Evolutionary conservation across 352 stramenopile species (phyloP).

Genomic region (Globisporangium paroecandrum): DNA sequence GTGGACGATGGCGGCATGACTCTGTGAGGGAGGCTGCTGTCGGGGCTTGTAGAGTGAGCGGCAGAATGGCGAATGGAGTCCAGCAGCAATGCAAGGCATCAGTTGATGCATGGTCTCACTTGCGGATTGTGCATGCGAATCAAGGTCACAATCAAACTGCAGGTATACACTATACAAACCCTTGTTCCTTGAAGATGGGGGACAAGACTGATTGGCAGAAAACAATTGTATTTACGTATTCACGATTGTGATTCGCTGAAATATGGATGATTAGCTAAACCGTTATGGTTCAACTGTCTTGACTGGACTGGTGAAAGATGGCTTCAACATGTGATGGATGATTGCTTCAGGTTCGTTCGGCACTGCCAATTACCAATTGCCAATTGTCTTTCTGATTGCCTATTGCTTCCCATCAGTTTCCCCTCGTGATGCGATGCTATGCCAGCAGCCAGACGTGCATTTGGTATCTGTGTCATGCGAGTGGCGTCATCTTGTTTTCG

Average conservation of each 20-base stretch:
- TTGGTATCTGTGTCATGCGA: not conserved
- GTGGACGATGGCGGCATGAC: slow-evolving; percentile 39
- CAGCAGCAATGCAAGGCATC: not conserved
- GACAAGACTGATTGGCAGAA: not conserved
- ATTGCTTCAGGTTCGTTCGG: not conserved
- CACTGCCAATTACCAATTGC: not conserved
- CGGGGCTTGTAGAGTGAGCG: not conserved
- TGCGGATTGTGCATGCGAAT: not conserved
- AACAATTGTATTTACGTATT: slow-evolving; percentile 4
- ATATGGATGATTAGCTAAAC: slow-evolving; percentile 18
- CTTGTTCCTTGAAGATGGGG: slow-evolving; percentile 3
- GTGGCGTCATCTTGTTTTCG: not conserved
- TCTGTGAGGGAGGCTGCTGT: not conserved
- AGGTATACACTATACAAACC: too few relatives aligned
- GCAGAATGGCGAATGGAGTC: slow-evolving; percentile 10
- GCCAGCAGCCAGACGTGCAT: not conserved
- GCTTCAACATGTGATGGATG: too few relatives aligned
- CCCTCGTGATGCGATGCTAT: not conserved
- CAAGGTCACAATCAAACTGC: not conserved
- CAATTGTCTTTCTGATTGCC: not conserved
- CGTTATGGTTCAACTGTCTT: not conserved
- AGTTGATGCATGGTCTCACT: not conserved
- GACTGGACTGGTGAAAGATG: too few relatives aligned
- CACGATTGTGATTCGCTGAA: slow-evolving; percentile 26
- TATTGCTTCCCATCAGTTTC: not conserved